Percentiles rank a stretch among this genome's conserved stretches.
Evolutionary conservation across 2,329 filamentous ascomycete species (phyloP).

Genomic region (Huntiella moniliformis): DNA sequence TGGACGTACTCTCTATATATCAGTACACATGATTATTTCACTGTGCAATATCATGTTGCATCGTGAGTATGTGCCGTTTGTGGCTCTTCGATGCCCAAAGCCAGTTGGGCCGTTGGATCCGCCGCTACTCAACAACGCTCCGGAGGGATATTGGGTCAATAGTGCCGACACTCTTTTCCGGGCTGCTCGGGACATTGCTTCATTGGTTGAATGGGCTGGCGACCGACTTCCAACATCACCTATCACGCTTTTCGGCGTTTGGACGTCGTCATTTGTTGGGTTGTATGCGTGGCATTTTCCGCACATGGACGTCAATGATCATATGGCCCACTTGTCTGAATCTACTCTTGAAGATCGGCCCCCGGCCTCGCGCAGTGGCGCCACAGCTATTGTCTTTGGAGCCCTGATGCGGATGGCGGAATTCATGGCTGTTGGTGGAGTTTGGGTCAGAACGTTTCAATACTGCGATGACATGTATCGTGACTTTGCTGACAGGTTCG

Average conservation of each 20-base stretch:
- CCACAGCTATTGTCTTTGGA: conserved; percentile 29
- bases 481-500: conserved; percentile 22
- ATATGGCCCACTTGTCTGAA: conserved; percentile 28
- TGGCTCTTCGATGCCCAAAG: conserved; percentile 21
- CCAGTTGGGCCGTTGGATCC: conserved; percentile 38
- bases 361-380: conserved; percentile 21
- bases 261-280: conserved; percentile 45
- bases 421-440: conserved; percentile 36
- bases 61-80: conserved; percentile 16
- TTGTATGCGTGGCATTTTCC: conserved; percentile 50
- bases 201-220: conserved; percentile 43
- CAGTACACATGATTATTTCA: conserved; percentile 32
- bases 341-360: conserved; percentile 3
- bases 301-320: conserved; percentile 42
- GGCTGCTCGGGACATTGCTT: conserved; percentile 42
- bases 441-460: conserved; percentile 33
- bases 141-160: conserved; percentile 38
- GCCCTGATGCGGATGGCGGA: conserved; percentile 32
- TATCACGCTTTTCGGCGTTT: conserved; percentile 47
- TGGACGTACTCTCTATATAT: conserved; percentile 1
- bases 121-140: conserved; percentile 8
- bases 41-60: conserved; percentile 41
- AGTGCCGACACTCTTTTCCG: conserved; percentile 44
- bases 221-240: conserved; percentile 48
- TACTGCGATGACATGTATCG: conserved; percentile 35